phyloP scores from a whole-genome alignment of 2,329 filamentous ascomycete genomes.

The Ophiocordyceps camponoti-floridani region DNA sequence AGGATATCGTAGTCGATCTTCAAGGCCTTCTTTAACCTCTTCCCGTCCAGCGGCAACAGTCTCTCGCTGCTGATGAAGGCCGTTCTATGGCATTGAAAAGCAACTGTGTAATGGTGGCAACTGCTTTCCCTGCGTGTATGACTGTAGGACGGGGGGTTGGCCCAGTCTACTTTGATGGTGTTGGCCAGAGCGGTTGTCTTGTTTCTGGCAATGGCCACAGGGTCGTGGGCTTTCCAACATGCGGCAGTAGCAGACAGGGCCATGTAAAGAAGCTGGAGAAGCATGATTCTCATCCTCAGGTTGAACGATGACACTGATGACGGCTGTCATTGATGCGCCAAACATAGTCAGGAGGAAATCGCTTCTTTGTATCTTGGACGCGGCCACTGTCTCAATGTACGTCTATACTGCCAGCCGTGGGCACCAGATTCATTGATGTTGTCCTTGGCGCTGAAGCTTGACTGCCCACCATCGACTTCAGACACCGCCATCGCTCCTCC shows the following conservation, averaged over 20 bases:
- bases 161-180: background rate
- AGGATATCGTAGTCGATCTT: background rate
- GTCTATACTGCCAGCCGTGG: no score
- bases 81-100: background rate
- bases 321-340: no score
- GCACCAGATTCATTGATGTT: no score
- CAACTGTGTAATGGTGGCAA: background rate
- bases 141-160: background rate
- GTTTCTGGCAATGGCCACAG: background rate
- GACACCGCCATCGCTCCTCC: no score
- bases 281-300: background rate
- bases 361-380: no score
- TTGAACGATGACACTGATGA: no score
- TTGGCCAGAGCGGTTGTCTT: background rate
- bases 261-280: background rate
- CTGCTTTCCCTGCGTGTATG: background rate
- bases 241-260: background rate
- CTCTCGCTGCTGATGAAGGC: background rate
- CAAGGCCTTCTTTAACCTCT: background rate
- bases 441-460: no score
- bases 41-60: background rate
- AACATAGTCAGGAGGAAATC: no score
- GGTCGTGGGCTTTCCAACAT: background rate
- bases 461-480: no score
- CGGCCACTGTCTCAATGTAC: no score